Evolutionary conservation across 257 asterid genomes (phyloP), one percentile per base, ranked within the genome.

Genomic region (Petunia axillaris): DNA sequence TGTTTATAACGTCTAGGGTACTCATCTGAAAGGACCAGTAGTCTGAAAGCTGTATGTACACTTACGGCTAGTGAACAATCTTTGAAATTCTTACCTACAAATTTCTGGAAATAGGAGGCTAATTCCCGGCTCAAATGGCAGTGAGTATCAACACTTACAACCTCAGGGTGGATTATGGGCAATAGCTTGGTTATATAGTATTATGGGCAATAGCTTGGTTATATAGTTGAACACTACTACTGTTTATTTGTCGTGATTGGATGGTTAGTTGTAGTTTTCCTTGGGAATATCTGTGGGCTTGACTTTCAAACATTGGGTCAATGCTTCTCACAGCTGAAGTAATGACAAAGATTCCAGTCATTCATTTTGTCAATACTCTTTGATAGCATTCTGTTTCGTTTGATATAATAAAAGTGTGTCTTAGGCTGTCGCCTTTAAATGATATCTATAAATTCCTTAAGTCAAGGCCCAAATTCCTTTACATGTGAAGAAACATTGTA

Each of bases 91-190:
- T 64, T 38, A 64, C 35, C 73, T 38, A 39, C 5, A 13, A 64
- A 64, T 48, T 38, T 39, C 39, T 64, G 35, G 73, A 64, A 64
- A 64, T 25, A 64, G 50, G 73, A 64, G 14, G 73, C 36, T 37
- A 4, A 13, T 37, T 64, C 16, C 0, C 37, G 70, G 70, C 25
- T 10, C 44, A 43, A 64, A 35, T 64, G 70, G 70, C 11, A 15
- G 1, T 63, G 16, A 36, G 46, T 37, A 35, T 64, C 11, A 64
- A 64, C 36, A 37, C 8, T 64, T 38, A 64, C 71, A 0, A 39
- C 35, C 25, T 64, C 25, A 38, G 39, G 35, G 35, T 38, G 50
- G 71, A 13, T 64, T 38, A 64, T 38, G 71, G 71, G 13, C 48
- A 64, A 10, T 5, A 13, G 44, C 10, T 64, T 64, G 48, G 35